phyloP scores from a whole-genome alignment of 2,329 filamentous ascomycete species.

The Diplodia scrobiculata region DNA sequence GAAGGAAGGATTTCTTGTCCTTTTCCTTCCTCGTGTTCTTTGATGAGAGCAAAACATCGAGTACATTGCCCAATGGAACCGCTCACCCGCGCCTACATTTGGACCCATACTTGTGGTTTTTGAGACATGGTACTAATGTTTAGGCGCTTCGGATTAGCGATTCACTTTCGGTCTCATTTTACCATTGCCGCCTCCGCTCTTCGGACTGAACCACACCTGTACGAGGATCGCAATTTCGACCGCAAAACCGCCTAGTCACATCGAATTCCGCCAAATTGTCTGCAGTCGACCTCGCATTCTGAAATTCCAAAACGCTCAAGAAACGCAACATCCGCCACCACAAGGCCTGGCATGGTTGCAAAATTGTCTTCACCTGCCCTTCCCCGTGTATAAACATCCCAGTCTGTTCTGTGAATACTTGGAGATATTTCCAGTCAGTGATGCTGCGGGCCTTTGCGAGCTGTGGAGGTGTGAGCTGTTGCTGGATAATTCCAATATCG shows the following conservation, averaged over 20 bases:
- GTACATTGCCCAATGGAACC: slow-evolving; percentile 29
- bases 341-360: neutral
- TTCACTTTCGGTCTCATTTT: neutral
- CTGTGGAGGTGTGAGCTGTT: neutral
- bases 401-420: neutral
- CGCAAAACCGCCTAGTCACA: neutral
- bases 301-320: neutral
- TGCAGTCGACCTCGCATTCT: neutral
- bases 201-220: neutral
- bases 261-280: neutral
- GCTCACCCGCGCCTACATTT: slow-evolving; percentile 16
- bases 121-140: neutral
- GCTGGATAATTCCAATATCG: no score
- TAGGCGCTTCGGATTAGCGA: neutral
- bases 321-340: neutral
- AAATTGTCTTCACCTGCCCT: neutral
- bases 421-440: neutral
- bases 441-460: neutral
- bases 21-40: slow-evolving; percentile 21
- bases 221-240: neutral
- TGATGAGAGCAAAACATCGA: slow-evolving; percentile 28
- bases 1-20: slow-evolving; percentile 12
- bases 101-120: neutral
- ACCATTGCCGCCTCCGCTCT: neutral
- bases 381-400: neutral